These are phyloP conservation scores for Phytophthora pseudosyringae DNA, from an alignment of 352 stramenopile species.

Conservation along the genomic window DNA sequence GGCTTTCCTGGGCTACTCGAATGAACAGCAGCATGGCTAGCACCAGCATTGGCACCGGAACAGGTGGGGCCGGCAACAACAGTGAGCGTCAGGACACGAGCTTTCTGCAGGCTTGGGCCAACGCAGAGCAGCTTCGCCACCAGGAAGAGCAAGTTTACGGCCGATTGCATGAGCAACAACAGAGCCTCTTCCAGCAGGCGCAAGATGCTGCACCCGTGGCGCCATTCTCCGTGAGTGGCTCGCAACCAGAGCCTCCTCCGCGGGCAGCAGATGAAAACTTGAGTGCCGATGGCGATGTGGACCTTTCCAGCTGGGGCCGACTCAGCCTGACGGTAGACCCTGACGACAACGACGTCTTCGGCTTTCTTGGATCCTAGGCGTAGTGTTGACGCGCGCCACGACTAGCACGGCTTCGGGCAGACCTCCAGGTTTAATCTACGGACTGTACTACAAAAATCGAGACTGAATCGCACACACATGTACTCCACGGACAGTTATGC, in stretches of 20 bases:
- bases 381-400: slow-evolving; percentile 13
- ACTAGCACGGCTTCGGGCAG: too few species aligned
- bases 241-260: neutral
- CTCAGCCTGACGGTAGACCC: slow-evolving; percentile 30
- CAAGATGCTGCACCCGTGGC: slow-evolving; percentile 14
- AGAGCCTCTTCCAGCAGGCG: slow-evolving; percentile 19
- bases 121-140: slow-evolving; percentile 21
- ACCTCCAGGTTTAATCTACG: too few species aligned
- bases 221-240: neutral
- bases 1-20: slow-evolving; percentile 16
- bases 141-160: slow-evolving; percentile 23
- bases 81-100: slow-evolving; percentile 7
- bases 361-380: slow-evolving; percentile 22
- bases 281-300: slow-evolving; percentile 9
- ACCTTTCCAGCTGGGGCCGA: slow-evolving; percentile 27
- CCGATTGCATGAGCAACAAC: slow-evolving; percentile 28
- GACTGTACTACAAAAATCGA: too few species aligned
- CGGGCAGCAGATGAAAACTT: neutral
- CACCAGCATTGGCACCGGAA: too few species aligned
- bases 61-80: neutral
- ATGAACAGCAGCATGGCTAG: slow-evolving; percentile 4
- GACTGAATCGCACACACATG: neutral
- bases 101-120: slow-evolving; percentile 28
- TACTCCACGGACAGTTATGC: slow-evolving; percentile 51
- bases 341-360: slow-evolving; percentile 37